Evolutionary conservation across 2,329 filamentous ascomycete genomes (phyloP).

Genomic region (Truncatella angustata): DNA sequence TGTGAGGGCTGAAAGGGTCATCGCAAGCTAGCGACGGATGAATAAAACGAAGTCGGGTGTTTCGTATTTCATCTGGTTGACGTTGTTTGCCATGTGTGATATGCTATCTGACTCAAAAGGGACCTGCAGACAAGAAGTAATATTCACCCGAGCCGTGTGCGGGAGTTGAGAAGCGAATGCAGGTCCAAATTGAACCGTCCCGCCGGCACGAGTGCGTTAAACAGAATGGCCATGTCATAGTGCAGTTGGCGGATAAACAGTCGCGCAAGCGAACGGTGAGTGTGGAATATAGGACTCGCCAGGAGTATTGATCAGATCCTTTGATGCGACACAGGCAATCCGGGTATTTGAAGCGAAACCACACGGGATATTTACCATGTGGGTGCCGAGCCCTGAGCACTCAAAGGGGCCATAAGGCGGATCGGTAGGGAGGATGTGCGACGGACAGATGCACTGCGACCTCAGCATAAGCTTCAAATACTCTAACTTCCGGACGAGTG

Average conservation of each 20-base stretch:
- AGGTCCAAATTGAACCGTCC: conserved; percentile 3
- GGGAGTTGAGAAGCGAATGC: conserved; percentile 8
- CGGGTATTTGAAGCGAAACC: conserved; percentile 20
- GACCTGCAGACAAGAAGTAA: background rate
- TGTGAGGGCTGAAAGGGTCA: too few relatives aligned
- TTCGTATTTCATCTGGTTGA: background rate
- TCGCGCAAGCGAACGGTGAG: background rate
- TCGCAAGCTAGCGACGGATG: too few relatives aligned
- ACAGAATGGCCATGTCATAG: conserved; percentile 15
- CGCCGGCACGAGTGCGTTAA: background rate
- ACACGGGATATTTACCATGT: background rate
- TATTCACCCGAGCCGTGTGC: background rate
- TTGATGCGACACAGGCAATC: conserved; percentile 20
- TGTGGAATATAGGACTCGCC: background rate
- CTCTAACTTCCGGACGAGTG: background rate
- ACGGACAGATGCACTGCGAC: conserved; percentile 1
- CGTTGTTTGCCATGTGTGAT: background rate
- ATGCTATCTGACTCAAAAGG: background rate
- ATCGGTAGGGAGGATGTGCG: background rate
- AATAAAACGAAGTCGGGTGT: background rate
- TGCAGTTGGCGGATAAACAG: conserved; percentile 27
- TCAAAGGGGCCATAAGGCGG: background rate
- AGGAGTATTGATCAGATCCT: conserved; percentile 6
- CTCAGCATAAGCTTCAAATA: background rate
- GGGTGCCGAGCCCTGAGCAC: background rate